Percentiles rank a stretch among this genome's conserved stretches.
These are phyloP conservation scores for Puccinellia tenuiflora DNA, from an alignment of 176 grass and related monocot species.

Conservation along the genomic window DNA sequence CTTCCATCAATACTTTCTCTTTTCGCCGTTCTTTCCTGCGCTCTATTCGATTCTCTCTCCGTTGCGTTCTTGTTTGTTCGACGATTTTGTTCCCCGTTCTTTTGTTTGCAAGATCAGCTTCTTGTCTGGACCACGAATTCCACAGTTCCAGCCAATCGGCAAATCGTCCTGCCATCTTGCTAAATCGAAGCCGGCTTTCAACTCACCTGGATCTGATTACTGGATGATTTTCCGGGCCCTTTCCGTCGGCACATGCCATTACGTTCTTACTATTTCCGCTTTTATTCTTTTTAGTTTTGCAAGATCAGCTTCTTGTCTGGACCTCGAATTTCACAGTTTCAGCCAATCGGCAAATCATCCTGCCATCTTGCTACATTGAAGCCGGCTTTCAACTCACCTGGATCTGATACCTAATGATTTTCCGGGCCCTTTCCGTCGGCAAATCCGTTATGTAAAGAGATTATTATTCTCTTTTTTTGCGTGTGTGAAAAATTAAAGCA, in stretches of 20 bases:
- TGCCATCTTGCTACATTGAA: conserved; percentile 43
- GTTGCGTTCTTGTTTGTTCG: neutral
- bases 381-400: conserved; percentile 61
- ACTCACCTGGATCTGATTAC: conserved; percentile 70
- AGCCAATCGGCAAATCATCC: conserved; percentile 31
- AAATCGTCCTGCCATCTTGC: conserved; percentile 50
- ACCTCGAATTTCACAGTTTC: conserved; percentile 12
- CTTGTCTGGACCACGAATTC: conserved; percentile 44
- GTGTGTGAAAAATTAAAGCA: neutral
- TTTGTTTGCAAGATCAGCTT: conserved; percentile 56
- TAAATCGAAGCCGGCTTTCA: conserved; percentile 41
- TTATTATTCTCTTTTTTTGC: neutral
- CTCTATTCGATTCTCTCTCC: neutral
- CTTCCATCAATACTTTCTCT: too few relatives aligned
- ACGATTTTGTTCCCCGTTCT: neutral
- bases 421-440: conserved; percentile 56
- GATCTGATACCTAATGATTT: conserved; percentile 65
- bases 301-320: conserved; percentile 79
- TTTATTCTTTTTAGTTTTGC: neutral
- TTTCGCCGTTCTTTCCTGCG: neutral
- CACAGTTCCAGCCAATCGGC: conserved; percentile 30
- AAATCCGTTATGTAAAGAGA: neutral
- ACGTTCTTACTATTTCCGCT: neutral
- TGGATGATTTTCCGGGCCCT: conserved; percentile 68
- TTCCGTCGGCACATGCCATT: conserved; percentile 34